phyloP scores from a whole-genome alignment of 768 basidiomycete species.

The Mycena galericulata region DNA sequence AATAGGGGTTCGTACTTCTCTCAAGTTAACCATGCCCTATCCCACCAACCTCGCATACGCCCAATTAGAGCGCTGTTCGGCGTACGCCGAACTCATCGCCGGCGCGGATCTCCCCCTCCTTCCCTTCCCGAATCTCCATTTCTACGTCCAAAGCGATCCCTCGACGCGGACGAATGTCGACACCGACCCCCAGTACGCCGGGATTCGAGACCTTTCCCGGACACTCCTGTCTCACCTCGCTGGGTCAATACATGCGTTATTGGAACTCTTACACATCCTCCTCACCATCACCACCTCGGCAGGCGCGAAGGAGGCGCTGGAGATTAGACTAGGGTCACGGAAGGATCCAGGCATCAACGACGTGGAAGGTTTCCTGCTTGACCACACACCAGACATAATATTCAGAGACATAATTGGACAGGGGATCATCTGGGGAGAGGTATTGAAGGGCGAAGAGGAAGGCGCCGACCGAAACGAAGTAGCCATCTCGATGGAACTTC shows the following conservation, averaged over 20 bases:
- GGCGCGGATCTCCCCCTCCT: neutral
- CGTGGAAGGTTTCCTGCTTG: neutral
- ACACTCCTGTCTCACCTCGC: neutral
- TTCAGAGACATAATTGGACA: neutral
- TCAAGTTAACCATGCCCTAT: too few relatives aligned
- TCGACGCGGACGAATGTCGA: neutral
- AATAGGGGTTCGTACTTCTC: too few relatives aligned
- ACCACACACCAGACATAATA: neutral
- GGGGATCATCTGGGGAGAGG: neutral
- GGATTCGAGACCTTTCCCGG: neutral
- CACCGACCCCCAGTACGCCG: neutral
- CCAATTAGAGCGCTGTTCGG: too few relatives aligned
- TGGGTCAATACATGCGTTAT: neutral
- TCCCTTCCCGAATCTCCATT: neutral
- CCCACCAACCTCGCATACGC: too few relatives aligned
- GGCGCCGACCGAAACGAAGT: neutral
- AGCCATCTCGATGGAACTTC: neutral
- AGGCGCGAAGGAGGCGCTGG: neutral
- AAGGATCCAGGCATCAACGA: neutral
- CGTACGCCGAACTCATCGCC: too few relatives aligned
- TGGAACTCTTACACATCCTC: neutral
- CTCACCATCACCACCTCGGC: neutral
- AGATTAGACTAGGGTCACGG: neutral
- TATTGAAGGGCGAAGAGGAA: neutral
- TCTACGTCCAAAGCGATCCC: neutral